Percentiles rank a stretch among this genome's conserved stretches.
Conservation (phyloP, 495 filamentous ascomycete genomes). For the Patellaria atrata region DNA sequence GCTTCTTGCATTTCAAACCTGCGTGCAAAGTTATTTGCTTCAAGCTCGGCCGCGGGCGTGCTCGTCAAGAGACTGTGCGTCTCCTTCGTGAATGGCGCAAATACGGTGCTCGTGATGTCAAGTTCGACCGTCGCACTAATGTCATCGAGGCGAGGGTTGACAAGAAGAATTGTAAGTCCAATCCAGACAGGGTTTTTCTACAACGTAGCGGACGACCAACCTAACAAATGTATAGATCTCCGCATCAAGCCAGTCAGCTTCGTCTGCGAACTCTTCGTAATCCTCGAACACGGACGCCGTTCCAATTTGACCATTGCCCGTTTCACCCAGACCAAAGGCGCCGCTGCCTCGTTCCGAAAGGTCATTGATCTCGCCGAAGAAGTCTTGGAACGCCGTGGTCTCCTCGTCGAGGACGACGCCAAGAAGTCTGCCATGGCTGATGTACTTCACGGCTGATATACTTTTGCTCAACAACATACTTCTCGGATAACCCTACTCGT, state of each 20-base stretch:
- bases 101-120: constrained; percentile 63
- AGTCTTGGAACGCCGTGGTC: constrained; percentile 40
- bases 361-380: constrained; percentile 60
- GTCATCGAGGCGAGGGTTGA: constrained; percentile 64
- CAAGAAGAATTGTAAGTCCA: constrained; percentile 56
- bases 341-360: constrained; percentile 68
- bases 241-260: constrained; percentile 65
- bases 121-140: constrained; percentile 56
- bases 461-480: no score
- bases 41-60: constrained; percentile 47
- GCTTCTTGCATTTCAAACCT: constrained; percentile 80
- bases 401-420: constrained; percentile 57
- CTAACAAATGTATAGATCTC: constrained; percentile 37
- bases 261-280: constrained; percentile 67
- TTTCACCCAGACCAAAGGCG: constrained; percentile 77
- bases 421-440: constrained; percentile 50
- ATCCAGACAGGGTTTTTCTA: constrained; percentile 2
- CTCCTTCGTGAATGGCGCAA: constrained; percentile 65
- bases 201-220: background rate
- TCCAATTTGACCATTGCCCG: constrained; percentile 53
- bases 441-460: no score
- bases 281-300: constrained; percentile 57
- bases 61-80: constrained; percentile 56
- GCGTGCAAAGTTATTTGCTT: constrained; percentile 60
- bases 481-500: no score